Evolutionary conservation across 2,329 filamentous ascomycete genomes (phyloP), one percentile per base, ranked within the genome.

Genomic region (Epichloe baconii): DNA sequence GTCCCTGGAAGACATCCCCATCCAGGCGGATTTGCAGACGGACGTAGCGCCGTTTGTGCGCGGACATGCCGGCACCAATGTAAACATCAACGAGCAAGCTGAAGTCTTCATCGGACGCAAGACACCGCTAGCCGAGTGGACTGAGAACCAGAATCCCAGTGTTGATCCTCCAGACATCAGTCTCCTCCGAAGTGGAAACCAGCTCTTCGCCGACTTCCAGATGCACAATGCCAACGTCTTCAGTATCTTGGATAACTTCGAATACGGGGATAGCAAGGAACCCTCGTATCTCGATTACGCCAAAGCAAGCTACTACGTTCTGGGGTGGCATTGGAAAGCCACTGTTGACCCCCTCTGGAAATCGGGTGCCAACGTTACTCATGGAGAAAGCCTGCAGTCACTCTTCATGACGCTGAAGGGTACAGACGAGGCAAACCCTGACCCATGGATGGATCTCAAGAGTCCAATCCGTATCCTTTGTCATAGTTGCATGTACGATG

Each of bases 51-150:
- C 71, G 0, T 74, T 67, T 47, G 56, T 73, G 7, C 44, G 51
- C 0, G 23, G 23, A 26, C 6, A 26, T 7, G 59, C 57, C 2
- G 17, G 51, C 4, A 45, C 37, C 0, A 50, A 26, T 36, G 26
- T 53, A 21, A 54, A 54, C 36, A 59, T 70, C n/a, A 49, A 62
- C 0, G 41, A 63, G 42, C 70, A 73, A 53, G 70, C 69, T 3
- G 69, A 72, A 52, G 58, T 69, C 7, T 72, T 71, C 53, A 68
- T 73, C 35, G 71, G 71, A 0, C 49, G 57, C 5, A 67, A 66
- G 53, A 58, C 45, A 2, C 47, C 52, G 0, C 31, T 54, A 0
- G 48, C 26, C 0, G 19, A 54, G 4, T 60, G 58, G 58, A 26
- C 23, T 26, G 23, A 26, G 23, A 26, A 7, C 23, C 23, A 26